Evolutionary conservation across 768 basidiomycete species (phyloP).

Genomic region (Leccinum truebloodii): DNA sequence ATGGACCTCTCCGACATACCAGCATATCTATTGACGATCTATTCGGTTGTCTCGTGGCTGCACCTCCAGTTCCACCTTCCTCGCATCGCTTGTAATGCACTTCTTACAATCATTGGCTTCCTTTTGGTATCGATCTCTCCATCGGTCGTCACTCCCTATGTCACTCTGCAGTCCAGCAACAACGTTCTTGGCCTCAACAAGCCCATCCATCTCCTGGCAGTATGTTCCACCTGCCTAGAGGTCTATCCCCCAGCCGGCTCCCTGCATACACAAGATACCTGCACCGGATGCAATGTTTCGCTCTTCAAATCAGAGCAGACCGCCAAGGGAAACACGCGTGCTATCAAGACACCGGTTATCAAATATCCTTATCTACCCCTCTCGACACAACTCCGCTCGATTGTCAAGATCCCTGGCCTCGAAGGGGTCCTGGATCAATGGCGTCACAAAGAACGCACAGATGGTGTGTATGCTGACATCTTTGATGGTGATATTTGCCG

Average conservation of each 20-base stretch:
- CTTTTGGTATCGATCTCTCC: too few species aligned
- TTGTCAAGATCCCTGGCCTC: background rate
- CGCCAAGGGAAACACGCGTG: background rate
- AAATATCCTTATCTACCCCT: background rate
- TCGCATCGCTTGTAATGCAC: too few species aligned
- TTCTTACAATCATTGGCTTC: too few species aligned
- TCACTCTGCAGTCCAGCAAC: background rate
- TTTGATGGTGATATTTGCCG: background rate
- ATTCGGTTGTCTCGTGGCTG: too few species aligned
- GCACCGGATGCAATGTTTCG: background rate
- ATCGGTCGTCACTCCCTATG: too few species aligned
- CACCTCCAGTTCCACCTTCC: too few species aligned
- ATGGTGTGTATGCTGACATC: background rate
- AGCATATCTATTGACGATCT: too few species aligned
- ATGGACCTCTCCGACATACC: too few species aligned
- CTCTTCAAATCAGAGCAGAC: background rate
- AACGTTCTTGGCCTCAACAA: background rate
- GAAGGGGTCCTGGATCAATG: background rate
- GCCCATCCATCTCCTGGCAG: background rate
- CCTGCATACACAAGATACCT: background rate
- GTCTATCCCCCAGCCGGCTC: background rate
- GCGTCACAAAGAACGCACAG: background rate
- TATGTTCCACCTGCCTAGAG: background rate
- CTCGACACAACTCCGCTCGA: background rate
- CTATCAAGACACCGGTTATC: background rate